Conservation (phyloP, 2,329 filamentous ascomycete genomes). For the Cucurbitaria berberidis region DNA sequence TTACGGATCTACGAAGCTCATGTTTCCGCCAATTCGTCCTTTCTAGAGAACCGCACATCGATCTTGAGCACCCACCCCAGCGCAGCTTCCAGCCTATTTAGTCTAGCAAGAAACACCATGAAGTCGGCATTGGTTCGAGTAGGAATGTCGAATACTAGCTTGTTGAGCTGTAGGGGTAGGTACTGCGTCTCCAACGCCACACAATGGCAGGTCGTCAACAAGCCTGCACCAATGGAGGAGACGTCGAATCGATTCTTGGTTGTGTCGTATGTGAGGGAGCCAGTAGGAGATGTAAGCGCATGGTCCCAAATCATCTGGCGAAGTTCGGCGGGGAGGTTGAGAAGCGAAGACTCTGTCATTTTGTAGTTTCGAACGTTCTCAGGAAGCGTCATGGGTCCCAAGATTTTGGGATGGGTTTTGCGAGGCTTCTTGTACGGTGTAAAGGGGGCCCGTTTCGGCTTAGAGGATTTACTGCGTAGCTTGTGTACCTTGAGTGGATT, state of each 20-base stretch:
- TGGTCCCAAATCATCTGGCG: conserved; percentile 16
- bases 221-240: conserved; percentile 14
- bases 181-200: conserved; percentile 17
- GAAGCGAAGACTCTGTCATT: conserved; percentile 7
- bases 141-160: conserved; percentile 7
- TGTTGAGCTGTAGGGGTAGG: conserved; percentile 15
- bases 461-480: background rate
- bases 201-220: conserved; percentile 20
- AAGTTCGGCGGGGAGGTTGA: conserved; percentile 20
- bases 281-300: conserved; percentile 11
- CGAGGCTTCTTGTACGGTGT: background rate
- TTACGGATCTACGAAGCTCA: too few relatives aligned
- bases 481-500: background rate
- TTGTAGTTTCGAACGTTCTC: background rate
- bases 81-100: conserved; percentile 1
- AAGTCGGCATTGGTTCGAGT: background rate
- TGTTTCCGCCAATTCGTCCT: too few relatives aligned
- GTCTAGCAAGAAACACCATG: conserved; percentile 2
- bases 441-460: background rate
- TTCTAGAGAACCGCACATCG: background rate
- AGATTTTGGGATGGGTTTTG: background rate
- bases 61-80: conserved; percentile 5
- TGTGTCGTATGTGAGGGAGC: conserved; percentile 5
- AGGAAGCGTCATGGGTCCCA: background rate
- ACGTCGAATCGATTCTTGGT: conserved; percentile 15